Evolutionary conservation across 2,329 filamentous ascomycete species (phyloP).

Genomic region (Fusarium sp.): DNA sequence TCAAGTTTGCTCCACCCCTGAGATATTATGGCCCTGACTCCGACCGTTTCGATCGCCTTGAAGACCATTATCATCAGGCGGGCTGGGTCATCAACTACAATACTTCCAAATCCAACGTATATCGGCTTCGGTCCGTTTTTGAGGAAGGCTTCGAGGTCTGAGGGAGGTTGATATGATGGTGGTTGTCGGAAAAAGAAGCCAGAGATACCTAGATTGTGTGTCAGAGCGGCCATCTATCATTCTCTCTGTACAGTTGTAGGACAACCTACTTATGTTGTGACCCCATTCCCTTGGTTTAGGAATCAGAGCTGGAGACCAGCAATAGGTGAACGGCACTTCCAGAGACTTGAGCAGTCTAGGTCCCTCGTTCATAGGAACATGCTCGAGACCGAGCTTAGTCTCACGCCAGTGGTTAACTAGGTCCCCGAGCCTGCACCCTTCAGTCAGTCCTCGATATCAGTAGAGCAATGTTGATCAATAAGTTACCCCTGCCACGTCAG

Average conservation of each 20-base stretch:
- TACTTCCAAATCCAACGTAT: constrained; percentile 80
- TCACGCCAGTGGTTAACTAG: constrained; percentile 79
- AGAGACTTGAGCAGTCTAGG: constrained; percentile 45
- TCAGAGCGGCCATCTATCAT: neutral
- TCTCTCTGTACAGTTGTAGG: too few species aligned
- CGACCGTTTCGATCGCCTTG: constrained; percentile 68
- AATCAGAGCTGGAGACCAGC: constrained; percentile 74
- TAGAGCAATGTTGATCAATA: neutral
- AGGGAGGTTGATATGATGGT: constrained; percentile 59
- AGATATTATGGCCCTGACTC: constrained; percentile 73
- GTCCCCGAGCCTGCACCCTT: constrained; percentile 67
- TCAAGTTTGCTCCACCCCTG: constrained; percentile 79
- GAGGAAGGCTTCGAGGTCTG: constrained; percentile 66
- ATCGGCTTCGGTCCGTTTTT: constrained; percentile 67
- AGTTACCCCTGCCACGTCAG: constrained; percentile 84
- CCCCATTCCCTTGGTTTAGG: constrained; percentile 77
- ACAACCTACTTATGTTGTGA: neutral
- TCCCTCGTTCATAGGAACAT: neutral
- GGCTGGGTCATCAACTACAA: constrained; percentile 76
- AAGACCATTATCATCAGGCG: constrained; percentile 74
- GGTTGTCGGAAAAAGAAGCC: neutral
- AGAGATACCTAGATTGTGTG: neutral
- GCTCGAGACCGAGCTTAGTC: constrained; percentile 73
- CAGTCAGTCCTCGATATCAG: neutral
- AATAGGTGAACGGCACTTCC: constrained; percentile 79